Base-by-base conservation (phyloP, 2,329 filamentous ascomycete species). In the Fusarium kyushuense region DNA sequence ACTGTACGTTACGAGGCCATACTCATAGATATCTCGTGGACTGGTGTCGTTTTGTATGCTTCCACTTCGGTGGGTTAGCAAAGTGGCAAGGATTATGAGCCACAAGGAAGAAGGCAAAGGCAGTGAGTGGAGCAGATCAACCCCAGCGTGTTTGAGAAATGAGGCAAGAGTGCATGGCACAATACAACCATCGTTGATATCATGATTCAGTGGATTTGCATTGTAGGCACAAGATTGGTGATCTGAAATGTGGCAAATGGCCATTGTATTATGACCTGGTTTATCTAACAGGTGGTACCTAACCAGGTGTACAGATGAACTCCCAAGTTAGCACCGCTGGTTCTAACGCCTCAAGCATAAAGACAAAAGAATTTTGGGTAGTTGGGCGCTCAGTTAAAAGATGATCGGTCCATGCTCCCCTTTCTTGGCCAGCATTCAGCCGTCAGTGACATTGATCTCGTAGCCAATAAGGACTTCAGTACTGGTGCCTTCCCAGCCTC, bases 391-490 rank as follows among this genome's bases (percentile, higher is more conserved):
- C 17, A 27, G 14, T 49, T 25, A 9, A 38, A 16, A 27, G 21
- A 17, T 13, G 17, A 19, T 35, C 52, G 19, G 21, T 35, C 52
- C 19, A 27, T 38, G 6, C 16, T 25, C 3, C 14, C 27, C 14
- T 3, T 11, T 12, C n/a, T 32, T 13, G 6, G 13, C 33, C 8
- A n/a, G n/a, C n/a, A 6, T 19, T 60, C 54, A 73, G 12, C 53
- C 69, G 40, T 46, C 57, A 8, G 71, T 71, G 23, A 79, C 79
- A 13, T 75, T 76, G 56, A 99, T 97, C 81, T 99, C 96, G 79
- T 99, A 99, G 17, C 96, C 96, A 55, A 99, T 88, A 63, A 99
- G 78, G 1, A 96, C 93, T 81, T 99, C 96, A 0, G 96, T 98
- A 35, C 87, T 90, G 21, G 87, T 89, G 2, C 96, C 96, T 78